Percentiles rank a stretch among this genome's conserved stretches.
Evolutionary conservation across 176 grass and related monocot species (phyloP).

Genomic region (Tuctoria greenei): DNA sequence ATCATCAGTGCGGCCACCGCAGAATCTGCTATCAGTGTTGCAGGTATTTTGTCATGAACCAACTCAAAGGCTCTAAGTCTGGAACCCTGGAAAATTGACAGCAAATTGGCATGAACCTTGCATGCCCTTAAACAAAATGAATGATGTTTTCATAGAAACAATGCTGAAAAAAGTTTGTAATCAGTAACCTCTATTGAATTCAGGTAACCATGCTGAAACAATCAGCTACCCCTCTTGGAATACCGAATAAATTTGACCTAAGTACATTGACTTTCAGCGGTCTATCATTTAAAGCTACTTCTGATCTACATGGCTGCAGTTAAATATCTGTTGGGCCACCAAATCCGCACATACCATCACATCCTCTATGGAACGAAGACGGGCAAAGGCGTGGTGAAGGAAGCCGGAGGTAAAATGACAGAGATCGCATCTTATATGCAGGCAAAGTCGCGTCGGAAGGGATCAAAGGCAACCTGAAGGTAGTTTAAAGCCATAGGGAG

Average conservation of each 20-base stretch:
- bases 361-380: no score
- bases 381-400: no score
- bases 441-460: no score
- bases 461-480: no score
- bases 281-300: background rate
- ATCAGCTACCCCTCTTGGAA: background rate
- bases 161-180: background rate
- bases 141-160: background rate
- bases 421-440: no score
- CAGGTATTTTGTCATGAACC: conserved; percentile 91
- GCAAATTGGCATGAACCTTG: conserved; percentile 12
- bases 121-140: background rate
- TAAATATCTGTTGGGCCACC: background rate
- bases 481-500: no score
- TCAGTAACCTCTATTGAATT: background rate
- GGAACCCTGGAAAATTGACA: conserved; percentile 64
- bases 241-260: background rate
- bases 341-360: no score
- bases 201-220: background rate
- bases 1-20: conserved; percentile 89
- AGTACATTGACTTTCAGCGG: conserved; percentile 10
- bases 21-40: conserved; percentile 88
- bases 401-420: no score
- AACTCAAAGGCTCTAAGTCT: conserved; percentile 92
- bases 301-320: background rate